Conservation (phyloP, 768 basidiomycete genomes). For the Naganishia friedmannii region DNA sequence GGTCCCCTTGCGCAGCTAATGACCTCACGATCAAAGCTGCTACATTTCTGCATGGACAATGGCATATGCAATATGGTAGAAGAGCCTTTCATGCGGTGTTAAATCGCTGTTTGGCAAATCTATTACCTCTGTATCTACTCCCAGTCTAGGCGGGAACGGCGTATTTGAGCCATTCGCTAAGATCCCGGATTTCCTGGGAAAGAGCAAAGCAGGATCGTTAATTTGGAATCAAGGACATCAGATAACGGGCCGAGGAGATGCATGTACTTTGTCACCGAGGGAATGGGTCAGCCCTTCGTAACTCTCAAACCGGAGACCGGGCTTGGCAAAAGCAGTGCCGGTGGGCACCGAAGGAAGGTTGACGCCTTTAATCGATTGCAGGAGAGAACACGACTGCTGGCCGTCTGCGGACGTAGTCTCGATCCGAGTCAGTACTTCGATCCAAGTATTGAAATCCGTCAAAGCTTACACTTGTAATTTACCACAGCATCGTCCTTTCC, state of each 20-base stretch:
- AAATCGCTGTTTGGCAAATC: too few species aligned
- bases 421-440: background rate
- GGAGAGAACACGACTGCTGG: constrained; percentile 59
- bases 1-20: too few species aligned
- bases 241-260: background rate
- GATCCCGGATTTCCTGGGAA: constrained; percentile 64
- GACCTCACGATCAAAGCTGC: too few species aligned
- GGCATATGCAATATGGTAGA: too few species aligned
- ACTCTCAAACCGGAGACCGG: constrained; percentile 66
- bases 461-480: constrained; percentile 55
- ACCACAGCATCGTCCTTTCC: constrained; percentile 75
- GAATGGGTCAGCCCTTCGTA: constrained; percentile 71
- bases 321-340: constrained; percentile 42
- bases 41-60: too few species aligned
- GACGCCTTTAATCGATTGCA: constrained; percentile 56
- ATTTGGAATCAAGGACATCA: background rate
- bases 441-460: background rate
- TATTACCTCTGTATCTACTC: background rate
- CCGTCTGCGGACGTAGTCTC: constrained; percentile 34
- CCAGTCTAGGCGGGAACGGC: constrained; percentile 26
- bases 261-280: constrained; percentile 53
- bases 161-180: constrained; percentile 68
- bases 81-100: too few species aligned
- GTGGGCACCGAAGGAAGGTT: constrained; percentile 54
- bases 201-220: background rate